Base-by-base conservation (phyloP, 257 asterid genomes). In the Ehretia macrophylla region DNA sequence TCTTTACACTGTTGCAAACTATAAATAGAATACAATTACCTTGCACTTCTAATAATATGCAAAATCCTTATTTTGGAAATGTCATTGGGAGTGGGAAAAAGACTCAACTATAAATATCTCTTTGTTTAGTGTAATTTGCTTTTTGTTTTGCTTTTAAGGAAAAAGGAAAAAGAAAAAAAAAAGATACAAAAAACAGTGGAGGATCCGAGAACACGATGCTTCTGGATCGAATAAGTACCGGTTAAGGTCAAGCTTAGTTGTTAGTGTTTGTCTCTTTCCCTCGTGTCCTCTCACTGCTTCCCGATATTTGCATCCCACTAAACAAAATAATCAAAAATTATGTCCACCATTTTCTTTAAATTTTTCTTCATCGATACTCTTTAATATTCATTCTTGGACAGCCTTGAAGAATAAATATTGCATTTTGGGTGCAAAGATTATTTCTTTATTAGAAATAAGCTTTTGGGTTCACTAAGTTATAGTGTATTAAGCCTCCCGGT, bases 181-280 rank as follows among this genome's bases (percentile, higher is more conserved):
- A n/a, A n/a, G n/a, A 51, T n/a, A 18, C 32, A 51, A 51, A 50
- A 35, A n/a, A 35, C 14, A 6, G 20, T 17, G 13, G 27, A 60
- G 58, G 40, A 16, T 52, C 68, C 0, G 17, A n/a, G 42, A 60
- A 22, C 68, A 52, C 13, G 60, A 37, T 39, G 68, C 14, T n/a
- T 55, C 56, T 64, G 35, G 54, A 54, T 55, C 62, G 56, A 64
- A 55, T 64, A 27, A 3, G 10, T 45, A 64, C 18, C 27, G 51
- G 47, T 57, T 38, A 63, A 56, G 8, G 45, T 56, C 27, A 46
- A 37, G 62, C 59, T 55, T 65, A 45, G 32, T 45, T 60, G 65
- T 23, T 47, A 11, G 21, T n/a, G 8, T 22, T 27, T 19, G 52
- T 14, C 55, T 42, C 42, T 5, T 17, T 11, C 14, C 51, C 27